Base-by-base conservation (phyloP, 2,329 filamentous ascomycete species). In the Colletotrichum tropicicola region DNA sequence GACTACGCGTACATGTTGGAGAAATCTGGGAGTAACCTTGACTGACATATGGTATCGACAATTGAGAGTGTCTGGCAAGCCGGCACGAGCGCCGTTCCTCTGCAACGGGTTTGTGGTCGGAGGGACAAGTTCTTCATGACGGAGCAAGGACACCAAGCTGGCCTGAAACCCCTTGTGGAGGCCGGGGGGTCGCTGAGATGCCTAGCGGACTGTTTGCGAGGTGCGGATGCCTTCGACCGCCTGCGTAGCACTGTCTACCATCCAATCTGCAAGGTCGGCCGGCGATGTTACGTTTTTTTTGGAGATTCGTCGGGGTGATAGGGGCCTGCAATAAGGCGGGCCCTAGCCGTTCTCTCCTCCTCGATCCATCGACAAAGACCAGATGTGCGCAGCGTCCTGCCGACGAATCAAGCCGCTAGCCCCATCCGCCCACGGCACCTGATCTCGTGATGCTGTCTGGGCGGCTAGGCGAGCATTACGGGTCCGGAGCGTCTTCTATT, bases 1-100 rank as follows among this genome's bases (percentile, higher is more conserved):
- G 61, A 65, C 56, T 65, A 65, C 61, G 61, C 61, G 61, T 65
- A 48, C 61, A 27, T 28, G 61, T 65, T 65, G 56, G 61, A 65
- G 48, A n/a, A 48, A 5, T 32, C 61, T n/a, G 47, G 61, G 61
- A 54, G n/a, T 13, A 48, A 43, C 61, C 61, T 43, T 54, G 61
- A 3, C 10, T 19, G 12, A 15, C 15, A n/a, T 21, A 17, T 30
- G 19, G 19, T 35, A 27, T 55, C 19, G 47, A 37, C 27, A 53
- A 60, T 15, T 48, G 41, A 28, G 44, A 54, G 48, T 54, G 48
- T 39, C 32, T 55, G 56, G 30, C 56, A 37, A 49, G 23, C 32
- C 23, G 9, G 56, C 48, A 55, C 48, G 48, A 54, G 27, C 61
- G 21, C 48, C 8, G 28, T 41, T 30, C 52, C 12, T 39, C 37